Evolutionary conservation across 2,329 filamentous ascomycete genomes (phyloP).

Genomic region (Pseudogymnoascus sp.): DNA sequence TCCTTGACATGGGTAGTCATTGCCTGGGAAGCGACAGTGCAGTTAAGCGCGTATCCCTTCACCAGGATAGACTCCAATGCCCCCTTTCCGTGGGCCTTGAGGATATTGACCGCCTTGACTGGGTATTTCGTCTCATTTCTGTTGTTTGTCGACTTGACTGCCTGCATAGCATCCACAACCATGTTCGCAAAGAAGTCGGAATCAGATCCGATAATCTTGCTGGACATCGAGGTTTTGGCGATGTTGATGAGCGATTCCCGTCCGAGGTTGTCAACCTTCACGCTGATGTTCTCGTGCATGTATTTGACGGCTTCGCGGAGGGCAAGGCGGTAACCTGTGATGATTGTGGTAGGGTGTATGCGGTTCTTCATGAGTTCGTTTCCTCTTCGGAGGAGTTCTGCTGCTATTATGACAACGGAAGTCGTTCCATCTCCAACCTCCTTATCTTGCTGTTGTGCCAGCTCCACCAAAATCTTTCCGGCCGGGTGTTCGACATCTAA

Average conservation of each 20-base stretch:
- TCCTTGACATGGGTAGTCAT: constrained; percentile 90
- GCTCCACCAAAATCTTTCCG: constrained; percentile 94
- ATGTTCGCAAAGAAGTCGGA: constrained; percentile 96
- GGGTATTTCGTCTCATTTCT: constrained; percentile 90
- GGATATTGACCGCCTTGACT: constrained; percentile 96
- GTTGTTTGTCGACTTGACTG: constrained; percentile 89
- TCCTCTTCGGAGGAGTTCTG: constrained; percentile 82
- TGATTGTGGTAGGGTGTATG: constrained; percentile 99
- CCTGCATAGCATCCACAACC: constrained; percentile 92
- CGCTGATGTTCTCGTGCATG: constrained; percentile 96
- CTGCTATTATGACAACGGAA: constrained; percentile 92
- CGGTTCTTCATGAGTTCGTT: constrained; percentile 99
- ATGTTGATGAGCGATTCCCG: constrained; percentile 88
- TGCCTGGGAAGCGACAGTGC: constrained; percentile 94
- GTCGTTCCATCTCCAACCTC: constrained; percentile 98
- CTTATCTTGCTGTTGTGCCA: constrained; percentile 97
- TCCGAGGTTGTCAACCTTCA: constrained; percentile 85
- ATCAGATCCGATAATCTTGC: constrained; percentile 95
- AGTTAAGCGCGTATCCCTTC: constrained; percentile 96
- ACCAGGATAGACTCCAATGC: constrained; percentile 79
- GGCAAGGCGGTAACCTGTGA: constrained; percentile 93
- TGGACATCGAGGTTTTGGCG: constrained; percentile 98
- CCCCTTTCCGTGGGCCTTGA: constrained; percentile 96
- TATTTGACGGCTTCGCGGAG: constrained; percentile 95
- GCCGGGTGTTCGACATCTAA: constrained; percentile 97